These are phyloP conservation scores for Rhynchospora tenuis DNA, from an alignment of 176 grass and related monocot genomes.

Conservation along the genomic window DNA sequence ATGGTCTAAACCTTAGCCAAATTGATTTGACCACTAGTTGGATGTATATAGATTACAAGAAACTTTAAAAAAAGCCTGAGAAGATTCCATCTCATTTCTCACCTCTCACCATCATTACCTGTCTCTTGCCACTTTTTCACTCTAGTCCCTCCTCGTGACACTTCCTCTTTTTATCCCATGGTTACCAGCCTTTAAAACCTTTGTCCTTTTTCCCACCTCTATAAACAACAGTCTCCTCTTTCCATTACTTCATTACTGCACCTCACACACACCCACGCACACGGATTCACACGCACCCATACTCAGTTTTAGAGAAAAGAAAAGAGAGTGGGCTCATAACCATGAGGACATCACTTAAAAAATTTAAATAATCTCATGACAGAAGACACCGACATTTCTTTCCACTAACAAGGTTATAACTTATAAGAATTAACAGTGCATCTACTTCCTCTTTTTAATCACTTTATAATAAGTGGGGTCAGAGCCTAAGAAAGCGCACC, in stretches of 20 bases:
- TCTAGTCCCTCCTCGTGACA: constrained; percentile 35
- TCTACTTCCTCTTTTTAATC: no score
- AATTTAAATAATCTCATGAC: no score
- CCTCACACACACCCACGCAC: constrained; percentile 17
- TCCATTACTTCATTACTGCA: constrained; percentile 35
- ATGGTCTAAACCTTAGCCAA: background rate
- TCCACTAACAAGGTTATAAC: no score
- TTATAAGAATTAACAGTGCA: no score
- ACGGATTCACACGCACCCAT: constrained; percentile 25
- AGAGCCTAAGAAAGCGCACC: no score
- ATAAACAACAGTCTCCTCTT: constrained; percentile 18
- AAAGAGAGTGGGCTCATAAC: no score
- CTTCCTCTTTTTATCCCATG: background rate
- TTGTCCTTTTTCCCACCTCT: constrained; percentile 38
- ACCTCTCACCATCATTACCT: constrained; percentile 18
- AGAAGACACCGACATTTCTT: no score
- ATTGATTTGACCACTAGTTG: background rate
- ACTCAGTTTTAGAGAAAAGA: background rate
- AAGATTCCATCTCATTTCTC: constrained; percentile 22
- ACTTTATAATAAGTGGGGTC: no score
- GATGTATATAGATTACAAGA: background rate
- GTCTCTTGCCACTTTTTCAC: constrained; percentile 13
- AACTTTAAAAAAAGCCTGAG: background rate
- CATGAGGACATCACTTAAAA: no score
- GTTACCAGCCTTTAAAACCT: constrained; percentile 20